Percentiles rank a stretch among this genome's conserved stretches.
Evolutionary conservation across 73 alveolate genomes (phyloP).

Genomic region (Durusdinium trenchii): DNA sequence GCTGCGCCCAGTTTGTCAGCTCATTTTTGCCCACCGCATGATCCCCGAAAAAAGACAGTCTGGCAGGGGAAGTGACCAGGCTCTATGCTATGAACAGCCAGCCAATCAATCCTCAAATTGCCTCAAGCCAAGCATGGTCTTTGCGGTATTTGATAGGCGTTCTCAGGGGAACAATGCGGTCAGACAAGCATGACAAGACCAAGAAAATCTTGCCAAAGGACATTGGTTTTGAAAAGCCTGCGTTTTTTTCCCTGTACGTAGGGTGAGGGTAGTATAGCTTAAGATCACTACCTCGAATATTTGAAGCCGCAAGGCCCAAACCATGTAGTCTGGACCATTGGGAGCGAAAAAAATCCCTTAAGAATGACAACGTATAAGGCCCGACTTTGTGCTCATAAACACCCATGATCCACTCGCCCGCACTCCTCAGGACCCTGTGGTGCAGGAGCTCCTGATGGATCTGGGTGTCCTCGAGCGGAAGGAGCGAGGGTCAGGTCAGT

Average conservation of each 20-base stretch:
- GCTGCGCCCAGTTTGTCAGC: background rate
- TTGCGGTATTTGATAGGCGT: background rate
- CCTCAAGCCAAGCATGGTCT: background rate
- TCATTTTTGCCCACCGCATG: background rate
- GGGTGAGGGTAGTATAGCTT: background rate
- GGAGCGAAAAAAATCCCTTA: background rate
- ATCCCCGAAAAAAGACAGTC: background rate
- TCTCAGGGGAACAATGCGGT: slow-evolving; percentile 10
- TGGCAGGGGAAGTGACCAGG: background rate
- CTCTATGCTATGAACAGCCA: background rate
- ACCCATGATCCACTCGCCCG: background rate
- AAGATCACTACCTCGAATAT: no score
- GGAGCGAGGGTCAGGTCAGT: background rate
- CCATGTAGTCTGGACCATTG: background rate
- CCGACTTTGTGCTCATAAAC: background rate
- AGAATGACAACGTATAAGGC: background rate
- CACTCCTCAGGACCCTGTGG: slow-evolving; percentile 3
- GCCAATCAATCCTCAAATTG: background rate
- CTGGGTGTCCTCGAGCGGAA: background rate
- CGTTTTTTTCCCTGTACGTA: no score
- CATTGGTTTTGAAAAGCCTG: background rate
- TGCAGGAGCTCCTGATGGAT: background rate
- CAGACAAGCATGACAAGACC: slow-evolving; percentile 17
- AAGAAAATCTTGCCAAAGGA: slow-evolving; percentile 9
- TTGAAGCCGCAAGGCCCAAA: no score